These are phyloP conservation scores for Xylaria bambusicola DNA, from an alignment of 495 filamentous ascomycete species.

Conservation along the genomic window DNA sequence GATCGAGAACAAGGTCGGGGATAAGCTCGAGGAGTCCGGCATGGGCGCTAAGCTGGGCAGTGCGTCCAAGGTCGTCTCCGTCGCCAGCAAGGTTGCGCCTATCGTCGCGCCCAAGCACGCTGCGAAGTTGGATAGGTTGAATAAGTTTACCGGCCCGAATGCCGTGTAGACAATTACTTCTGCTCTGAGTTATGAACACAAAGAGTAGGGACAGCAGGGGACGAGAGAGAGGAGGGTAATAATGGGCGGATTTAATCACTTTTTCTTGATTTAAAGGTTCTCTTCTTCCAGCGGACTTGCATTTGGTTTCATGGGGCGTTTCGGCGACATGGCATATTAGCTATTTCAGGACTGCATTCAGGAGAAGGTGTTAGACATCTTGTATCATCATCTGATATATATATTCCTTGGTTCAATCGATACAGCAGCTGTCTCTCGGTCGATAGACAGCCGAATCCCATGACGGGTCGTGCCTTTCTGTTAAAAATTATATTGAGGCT, in stretches of 20 bases:
- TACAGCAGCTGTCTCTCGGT: background rate
- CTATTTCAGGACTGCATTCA: background rate
- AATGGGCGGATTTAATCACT: background rate
- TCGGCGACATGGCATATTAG: background rate
- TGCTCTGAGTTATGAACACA: background rate
- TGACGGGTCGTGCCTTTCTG: background rate
- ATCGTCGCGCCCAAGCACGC: background rate
- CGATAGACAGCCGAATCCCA: background rate
- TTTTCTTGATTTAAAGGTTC: background rate
- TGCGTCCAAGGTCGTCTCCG: slow-evolving; percentile 1
- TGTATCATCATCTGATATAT: background rate
- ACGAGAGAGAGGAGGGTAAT: background rate
- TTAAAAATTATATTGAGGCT: background rate
- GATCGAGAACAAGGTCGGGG: slow-evolving; percentile 24
- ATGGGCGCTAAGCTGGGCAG: background rate
- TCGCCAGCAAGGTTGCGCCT: slow-evolving; percentile 1
- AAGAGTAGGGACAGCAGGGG: background rate
- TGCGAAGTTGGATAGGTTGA: background rate
- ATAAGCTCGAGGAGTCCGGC: slow-evolving; percentile 20
- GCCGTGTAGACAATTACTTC: slow-evolving; percentile 6
- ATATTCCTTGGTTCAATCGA: background rate
- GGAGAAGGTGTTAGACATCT: background rate
- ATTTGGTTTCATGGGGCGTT: slow-evolving; percentile 6
- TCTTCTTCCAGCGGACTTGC: background rate
- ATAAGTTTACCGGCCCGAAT: background rate